phyloP scores from a whole-genome alignment of 2,329 filamentous ascomycete genomes.

The Pyrenophora teres region DNA sequence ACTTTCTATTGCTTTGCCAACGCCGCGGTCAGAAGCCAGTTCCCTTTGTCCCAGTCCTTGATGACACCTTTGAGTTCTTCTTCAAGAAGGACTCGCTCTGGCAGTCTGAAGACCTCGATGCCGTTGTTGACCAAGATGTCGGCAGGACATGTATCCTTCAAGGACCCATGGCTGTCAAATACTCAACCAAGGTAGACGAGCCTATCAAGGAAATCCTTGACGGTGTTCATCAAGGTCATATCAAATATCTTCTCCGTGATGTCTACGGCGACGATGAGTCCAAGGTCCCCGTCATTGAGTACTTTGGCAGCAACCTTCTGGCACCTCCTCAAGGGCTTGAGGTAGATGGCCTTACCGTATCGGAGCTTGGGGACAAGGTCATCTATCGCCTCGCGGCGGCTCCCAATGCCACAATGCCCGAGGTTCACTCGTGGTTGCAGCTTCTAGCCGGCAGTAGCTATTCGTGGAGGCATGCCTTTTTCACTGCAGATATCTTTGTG shows the following conservation, averaged over 20 bases:
- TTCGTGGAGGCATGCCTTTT: slow-evolving; percentile 93
- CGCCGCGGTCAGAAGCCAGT: slow-evolving; percentile 93
- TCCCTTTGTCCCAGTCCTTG: slow-evolving; percentile 92
- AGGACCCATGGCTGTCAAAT: slow-evolving; percentile 89
- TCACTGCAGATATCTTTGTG: slow-evolving; percentile 90
- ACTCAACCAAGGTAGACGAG: slow-evolving; percentile 87
- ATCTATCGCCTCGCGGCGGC: slow-evolving; percentile 82
- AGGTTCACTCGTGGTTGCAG: slow-evolving; percentile 81
- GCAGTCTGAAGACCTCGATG: slow-evolving; percentile 97
- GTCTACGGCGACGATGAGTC: slow-evolving; percentile 75
- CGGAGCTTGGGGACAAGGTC: slow-evolving; percentile 77
- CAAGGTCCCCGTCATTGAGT: slow-evolving; percentile 84
- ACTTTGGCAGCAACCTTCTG: slow-evolving; percentile 88
- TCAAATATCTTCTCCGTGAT: slow-evolving; percentile 76
- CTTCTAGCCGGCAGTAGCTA: slow-evolving; percentile 83
- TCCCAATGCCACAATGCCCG: slow-evolving; percentile 74
- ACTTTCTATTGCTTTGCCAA: slow-evolving; percentile 92
- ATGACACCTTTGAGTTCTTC: slow-evolving; percentile 98
- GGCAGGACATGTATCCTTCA: slow-evolving; percentile 95
- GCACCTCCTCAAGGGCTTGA: slow-evolving; percentile 69
- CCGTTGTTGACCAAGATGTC: slow-evolving; percentile 94
- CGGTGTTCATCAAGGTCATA: slow-evolving; percentile 86
- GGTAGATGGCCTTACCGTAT: slow-evolving; percentile 83
- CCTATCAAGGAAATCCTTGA: slow-evolving; percentile 95
- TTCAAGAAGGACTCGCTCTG: slow-evolving; percentile 99